Percentiles rank a stretch among this genome's conserved stretches.
Conservation (phyloP, 805 yeast genomes). For the Sugiyamaella valdiviana region DNA sequence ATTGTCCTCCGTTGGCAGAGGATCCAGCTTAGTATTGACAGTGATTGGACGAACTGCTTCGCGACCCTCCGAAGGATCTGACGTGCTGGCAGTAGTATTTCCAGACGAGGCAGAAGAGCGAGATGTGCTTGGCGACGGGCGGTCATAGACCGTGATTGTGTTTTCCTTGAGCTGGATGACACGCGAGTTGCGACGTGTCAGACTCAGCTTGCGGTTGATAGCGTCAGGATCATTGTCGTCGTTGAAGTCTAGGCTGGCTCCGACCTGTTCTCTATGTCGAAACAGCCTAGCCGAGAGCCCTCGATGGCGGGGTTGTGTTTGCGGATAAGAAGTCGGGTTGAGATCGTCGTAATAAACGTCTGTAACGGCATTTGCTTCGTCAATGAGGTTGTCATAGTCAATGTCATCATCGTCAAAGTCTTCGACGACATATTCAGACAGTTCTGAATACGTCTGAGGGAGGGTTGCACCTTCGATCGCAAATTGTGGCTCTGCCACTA, state of each 20-base stretch:
- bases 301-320: background rate
- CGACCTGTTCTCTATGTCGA: background rate
- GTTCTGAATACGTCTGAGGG: background rate
- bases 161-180: conserved; percentile 12
- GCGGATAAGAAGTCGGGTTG: conserved; percentile 3
- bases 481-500: background rate
- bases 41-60: background rate
- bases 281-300: conserved; percentile 1
- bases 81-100: background rate
- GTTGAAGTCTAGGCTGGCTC: background rate
- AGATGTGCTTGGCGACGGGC: conserved; percentile 1
- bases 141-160: conserved; percentile 14
- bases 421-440: background rate
- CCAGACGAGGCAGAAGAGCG: conserved; percentile 1
- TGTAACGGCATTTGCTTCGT: conserved; percentile 47
- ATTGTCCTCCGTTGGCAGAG: background rate
- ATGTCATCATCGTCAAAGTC: conserved; percentile 34
- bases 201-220: conserved; percentile 3
- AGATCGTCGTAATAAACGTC: conserved; percentile 34
- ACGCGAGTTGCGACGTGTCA: conserved; percentile 12
- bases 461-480: background rate
- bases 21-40: conserved; percentile 1
- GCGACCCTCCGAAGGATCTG: conserved; percentile 1
- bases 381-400: conserved; percentile 40
- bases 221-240: background rate